Percentiles rank a stretch among this genome's conserved stretches.
Conservation (phyloP, 257 asterid genomes). For the Lantana camara region DNA sequence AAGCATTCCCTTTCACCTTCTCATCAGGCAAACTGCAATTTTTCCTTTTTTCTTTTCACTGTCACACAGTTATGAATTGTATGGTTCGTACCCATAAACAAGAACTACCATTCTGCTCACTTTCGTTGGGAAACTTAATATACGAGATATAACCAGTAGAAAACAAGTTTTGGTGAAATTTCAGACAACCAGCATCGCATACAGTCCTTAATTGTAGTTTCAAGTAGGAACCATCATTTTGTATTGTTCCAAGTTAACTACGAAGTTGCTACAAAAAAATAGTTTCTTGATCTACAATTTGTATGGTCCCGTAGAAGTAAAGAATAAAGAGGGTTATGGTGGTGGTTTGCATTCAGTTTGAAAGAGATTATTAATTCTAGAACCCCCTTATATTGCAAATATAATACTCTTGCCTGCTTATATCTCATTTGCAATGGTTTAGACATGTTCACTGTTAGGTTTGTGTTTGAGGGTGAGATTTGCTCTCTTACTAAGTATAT, state of each 20-base stretch:
- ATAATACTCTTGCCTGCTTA: constrained; percentile 10
- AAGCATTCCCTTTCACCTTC: neutral
- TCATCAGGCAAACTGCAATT: neutral
- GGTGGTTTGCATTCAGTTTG: constrained; percentile 18
- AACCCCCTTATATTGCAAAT: constrained; percentile 15
- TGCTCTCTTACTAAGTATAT: constrained; percentile 2
- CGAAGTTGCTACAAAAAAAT: neutral
- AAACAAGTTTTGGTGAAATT: neutral
- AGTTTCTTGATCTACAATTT: constrained; percentile 9
- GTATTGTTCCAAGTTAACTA: neutral
- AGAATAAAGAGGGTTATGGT: constrained; percentile 18
- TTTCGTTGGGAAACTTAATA: neutral
- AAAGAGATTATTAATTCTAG: constrained; percentile 4
- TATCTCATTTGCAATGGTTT: constrained; percentile 5
- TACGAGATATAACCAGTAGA: neutral
- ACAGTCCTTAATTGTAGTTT: neutral
- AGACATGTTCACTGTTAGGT: constrained; percentile 14
- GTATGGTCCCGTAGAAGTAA: constrained; percentile 2
- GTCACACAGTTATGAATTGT: constrained; percentile 3
- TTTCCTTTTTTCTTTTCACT: neutral
- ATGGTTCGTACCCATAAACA: constrained; percentile 4
- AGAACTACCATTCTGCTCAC: constrained; percentile 1
- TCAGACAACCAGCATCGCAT: neutral
- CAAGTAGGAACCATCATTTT: neutral
- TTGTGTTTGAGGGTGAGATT: constrained; percentile 16